Conservation (phyloP, 257 asterid species). For the Solanum sejunctum region DNA sequence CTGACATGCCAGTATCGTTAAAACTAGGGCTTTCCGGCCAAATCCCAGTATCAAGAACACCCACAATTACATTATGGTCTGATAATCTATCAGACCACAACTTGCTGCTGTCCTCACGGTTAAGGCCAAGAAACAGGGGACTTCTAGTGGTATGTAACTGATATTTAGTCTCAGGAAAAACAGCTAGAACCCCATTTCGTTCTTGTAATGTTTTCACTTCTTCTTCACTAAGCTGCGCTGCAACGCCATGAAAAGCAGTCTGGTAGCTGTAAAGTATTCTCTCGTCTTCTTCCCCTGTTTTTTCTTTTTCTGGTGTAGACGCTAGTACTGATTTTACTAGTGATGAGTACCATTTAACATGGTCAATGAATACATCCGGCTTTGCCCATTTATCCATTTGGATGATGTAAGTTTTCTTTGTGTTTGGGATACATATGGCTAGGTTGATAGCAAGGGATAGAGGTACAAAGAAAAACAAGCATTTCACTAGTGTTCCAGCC, state of each 20-base stretch:
- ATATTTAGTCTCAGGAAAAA: slow-evolving; percentile 52
- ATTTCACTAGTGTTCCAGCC: slow-evolving; percentile 23
- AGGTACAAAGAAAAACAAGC: slow-evolving; percentile 20
- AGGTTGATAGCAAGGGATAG: not conserved
- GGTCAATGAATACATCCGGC: slow-evolving; percentile 56
- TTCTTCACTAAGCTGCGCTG: slow-evolving; percentile 46
- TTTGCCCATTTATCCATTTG: slow-evolving; percentile 60
- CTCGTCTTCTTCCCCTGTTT: slow-evolving; percentile 2
- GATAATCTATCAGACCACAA: slow-evolving; percentile 12
- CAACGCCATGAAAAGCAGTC: slow-evolving; percentile 78
- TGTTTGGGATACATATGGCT: not conserved
- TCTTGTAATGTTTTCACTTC: slow-evolving; percentile 30
- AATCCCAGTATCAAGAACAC: slow-evolving; percentile 79
- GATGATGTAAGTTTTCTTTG: slow-evolving; percentile 52
- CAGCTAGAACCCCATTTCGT: slow-evolving; percentile 38
- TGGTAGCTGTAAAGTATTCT: slow-evolving; percentile 60
- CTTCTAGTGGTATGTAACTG: slow-evolving; percentile 88
- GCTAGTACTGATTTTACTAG: slow-evolving; percentile 30
- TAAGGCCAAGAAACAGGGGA: slow-evolving; percentile 70
- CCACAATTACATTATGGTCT: slow-evolving; percentile 51
- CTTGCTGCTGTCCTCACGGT: slow-evolving; percentile 18
- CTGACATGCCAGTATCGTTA: slow-evolving; percentile 57
- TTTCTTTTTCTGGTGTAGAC: not conserved
- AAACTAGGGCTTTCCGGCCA: slow-evolving; percentile 97
- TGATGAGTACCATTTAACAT: slow-evolving; percentile 59